Base-by-base conservation (phyloP, 768 basidiomycete species). In the Pseudohyphozyma bogoriensis region DNA sequence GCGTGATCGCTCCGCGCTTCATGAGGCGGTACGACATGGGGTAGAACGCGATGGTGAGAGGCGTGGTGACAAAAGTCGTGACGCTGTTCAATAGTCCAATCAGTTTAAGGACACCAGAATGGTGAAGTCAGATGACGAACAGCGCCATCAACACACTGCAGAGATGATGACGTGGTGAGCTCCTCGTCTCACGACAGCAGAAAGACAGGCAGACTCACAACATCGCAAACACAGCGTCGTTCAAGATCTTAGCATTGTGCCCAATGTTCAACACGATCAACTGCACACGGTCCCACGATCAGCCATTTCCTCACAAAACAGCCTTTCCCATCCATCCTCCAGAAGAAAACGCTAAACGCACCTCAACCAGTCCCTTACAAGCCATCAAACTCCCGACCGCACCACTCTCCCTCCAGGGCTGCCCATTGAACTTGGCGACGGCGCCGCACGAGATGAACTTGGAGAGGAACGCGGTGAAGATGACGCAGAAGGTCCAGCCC, bases 221-320 rank as follows among this genome's bases (percentile, higher is more conserved):
- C 32, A 68, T 68, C 12, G 77, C 92, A 89, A 15, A 85, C 79
- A 51, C 82, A 78, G 33, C 72, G 11, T 31, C 68, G 68, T 77
- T 74, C 35, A 97, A 77, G 52, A 95, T 90, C 0, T 83, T 16
- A 75, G 87, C 87, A 62, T 77, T 73, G 11, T 87, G 77, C 52
- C 90, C 90, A 64, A 92, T 83, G 70, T 95, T 95, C 69, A 92
- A 81, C 11, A 91, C 90, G 65, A 95, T 91, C 29, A 92, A 81
- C 73, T 51, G 33, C 16, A 35, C 20, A 13, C 33, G 22, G 22
- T 1, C n/a, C n/a, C n/a, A n/a, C n/a, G n/a, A n/a, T 40, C 12
- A 40, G 22, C 39, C 11, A 22, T 11, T 40, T 22, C 11, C 12
- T 22, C 39, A 40, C 39, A 40, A 22, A 22, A 40, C 39, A 40